Percentiles rank a stretch among this genome's conserved stretches.
phyloP scores from a whole-genome alignment of 345 rosid genomes.

The Populus euphratica region DNA sequence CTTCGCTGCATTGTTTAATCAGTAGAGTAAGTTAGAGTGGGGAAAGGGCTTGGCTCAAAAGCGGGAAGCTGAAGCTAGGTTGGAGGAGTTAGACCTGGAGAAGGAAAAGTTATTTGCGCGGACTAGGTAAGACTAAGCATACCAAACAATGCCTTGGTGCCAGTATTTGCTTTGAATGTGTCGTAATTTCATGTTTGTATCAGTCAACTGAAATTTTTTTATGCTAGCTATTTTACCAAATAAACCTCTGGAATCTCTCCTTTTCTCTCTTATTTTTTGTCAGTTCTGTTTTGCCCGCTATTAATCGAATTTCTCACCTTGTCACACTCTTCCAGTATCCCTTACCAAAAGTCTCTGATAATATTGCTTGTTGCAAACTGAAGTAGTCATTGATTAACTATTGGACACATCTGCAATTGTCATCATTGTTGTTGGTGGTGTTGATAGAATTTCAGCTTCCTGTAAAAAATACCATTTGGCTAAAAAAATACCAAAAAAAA shows the following conservation, averaged over 20 bases:
- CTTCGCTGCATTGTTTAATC: conserved; percentile 7
- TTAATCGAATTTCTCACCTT: not conserved
- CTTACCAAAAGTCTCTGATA: not conserved
- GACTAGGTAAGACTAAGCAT: conserved; percentile 48
- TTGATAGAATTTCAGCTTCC: not conserved
- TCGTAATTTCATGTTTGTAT: not conserved
- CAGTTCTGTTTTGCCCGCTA: not conserved
- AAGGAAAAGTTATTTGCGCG: conserved; percentile 90
- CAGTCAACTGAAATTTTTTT: not conserved
- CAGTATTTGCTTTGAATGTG: not conserved
- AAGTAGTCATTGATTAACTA: not conserved
- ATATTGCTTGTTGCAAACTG: not conserved
- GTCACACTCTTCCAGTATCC: not conserved
- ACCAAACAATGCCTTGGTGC: not conserved
- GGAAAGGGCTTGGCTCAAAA: conserved; percentile 98
- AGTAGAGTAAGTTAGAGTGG: conserved; percentile 92
- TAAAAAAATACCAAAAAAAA: not conserved
- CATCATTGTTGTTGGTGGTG: not conserved
- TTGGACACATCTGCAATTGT: not conserved
- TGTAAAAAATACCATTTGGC: not conserved
- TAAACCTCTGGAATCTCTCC: not conserved
- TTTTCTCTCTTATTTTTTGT: not conserved
- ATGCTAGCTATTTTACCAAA: not conserved
- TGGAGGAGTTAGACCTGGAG: conserved; percentile 71
- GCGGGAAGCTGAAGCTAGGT: conserved; percentile 73